phyloP scores from a whole-genome alignment of 148 eudicot genomes.

The Talinum fruticosum region DNA sequence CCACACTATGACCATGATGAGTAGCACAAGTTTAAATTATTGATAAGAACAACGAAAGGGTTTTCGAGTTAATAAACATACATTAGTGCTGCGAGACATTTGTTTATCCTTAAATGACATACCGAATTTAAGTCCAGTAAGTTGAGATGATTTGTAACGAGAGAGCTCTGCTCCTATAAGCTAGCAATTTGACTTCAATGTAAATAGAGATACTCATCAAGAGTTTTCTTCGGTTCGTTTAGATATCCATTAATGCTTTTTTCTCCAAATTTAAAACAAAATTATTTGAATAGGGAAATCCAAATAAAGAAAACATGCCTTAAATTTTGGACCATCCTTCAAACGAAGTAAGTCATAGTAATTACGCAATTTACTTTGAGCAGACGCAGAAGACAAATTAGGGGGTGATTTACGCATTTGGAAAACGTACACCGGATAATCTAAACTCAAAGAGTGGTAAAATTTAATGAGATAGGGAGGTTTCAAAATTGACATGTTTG shows the following conservation, averaged over 20 bases:
- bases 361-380: neutral
- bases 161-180: no score
- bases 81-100: no score
- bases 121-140: no score
- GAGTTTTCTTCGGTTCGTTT: neutral
- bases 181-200: no score
- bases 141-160: no score
- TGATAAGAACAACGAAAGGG: neutral
- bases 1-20: neutral
- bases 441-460: neutral
- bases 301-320: neutral
- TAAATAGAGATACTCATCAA: neutral
- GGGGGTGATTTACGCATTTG: neutral
- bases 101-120: no score
- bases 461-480: neutral
- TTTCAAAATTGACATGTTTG: conserved; percentile 9
- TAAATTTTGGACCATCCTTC: neutral
- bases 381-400: neutral
- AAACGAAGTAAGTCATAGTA: neutral
- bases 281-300: neutral
- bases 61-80: no score
- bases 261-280: neutral
- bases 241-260: neutral
- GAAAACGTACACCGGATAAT: neutral
- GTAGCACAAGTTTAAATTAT: neutral